phyloP scores from a whole-genome alignment of 1,284 basidiomycete genomes.

The Volvariella volvacea region DNA sequence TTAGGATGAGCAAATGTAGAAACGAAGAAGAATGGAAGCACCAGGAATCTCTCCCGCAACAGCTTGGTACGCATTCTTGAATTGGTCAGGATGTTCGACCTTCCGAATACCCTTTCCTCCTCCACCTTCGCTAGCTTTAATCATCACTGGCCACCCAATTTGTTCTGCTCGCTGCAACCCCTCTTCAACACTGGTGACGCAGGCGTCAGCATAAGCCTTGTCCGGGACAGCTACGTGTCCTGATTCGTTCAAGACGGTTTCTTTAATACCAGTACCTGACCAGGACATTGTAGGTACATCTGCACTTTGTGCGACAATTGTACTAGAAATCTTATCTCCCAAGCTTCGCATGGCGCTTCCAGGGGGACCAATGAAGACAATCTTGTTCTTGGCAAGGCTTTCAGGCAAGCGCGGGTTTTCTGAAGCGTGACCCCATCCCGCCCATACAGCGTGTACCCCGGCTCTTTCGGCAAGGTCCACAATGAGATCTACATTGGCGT shows the following conservation, averaged over 20 bases:
- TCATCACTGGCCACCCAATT: constrained; percentile 99
- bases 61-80: constrained; percentile 92
- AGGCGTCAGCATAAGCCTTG: constrained; percentile 85
- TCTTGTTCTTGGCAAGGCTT: constrained; percentile 88
- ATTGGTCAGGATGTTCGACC: constrained; percentile 79
- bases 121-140: constrained; percentile 98
- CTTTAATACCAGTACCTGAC: constrained; percentile 93
- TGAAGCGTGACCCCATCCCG: constrained; percentile 99
- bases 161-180: constrained; percentile 80
- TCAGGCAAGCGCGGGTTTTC: constrained; percentile 99
- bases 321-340: constrained; percentile 99
- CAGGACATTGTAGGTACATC: constrained; percentile 99
- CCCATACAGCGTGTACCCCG: constrained; percentile 99
- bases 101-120: constrained; percentile 98
- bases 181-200: constrained; percentile 86
- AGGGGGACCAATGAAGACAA: constrained; percentile 98
- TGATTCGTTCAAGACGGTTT: constrained; percentile 80
- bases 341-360: constrained; percentile 99
- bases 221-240: constrained; percentile 96
- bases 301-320: constrained; percentile 97
- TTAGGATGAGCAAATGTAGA: constrained; percentile 10
- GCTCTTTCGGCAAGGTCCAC: constrained; percentile 97
- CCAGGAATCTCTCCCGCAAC: constrained; percentile 96
- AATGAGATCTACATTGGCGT: constrained; percentile 99
- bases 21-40: constrained; percentile 25